Evolutionary conservation across 2,329 filamentous ascomycete genomes (phyloP).

Genomic region (Mycosphaerella arachidis): DNA sequence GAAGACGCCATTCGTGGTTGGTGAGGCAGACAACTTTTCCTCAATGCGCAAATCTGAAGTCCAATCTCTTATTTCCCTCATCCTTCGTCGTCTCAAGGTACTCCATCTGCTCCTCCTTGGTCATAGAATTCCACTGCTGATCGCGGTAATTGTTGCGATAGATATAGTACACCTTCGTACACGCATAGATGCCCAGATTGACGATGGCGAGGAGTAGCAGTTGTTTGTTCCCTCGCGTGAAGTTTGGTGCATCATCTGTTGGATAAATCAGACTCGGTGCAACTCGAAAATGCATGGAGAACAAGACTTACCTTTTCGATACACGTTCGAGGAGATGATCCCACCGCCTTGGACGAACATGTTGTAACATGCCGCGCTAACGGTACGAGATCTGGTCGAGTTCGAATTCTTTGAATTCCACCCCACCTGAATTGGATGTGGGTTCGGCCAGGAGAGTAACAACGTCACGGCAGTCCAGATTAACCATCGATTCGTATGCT

Average conservation of each 20-base stretch:
- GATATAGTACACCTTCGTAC: constrained; percentile 31
- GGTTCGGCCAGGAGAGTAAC: constrained; percentile 38
- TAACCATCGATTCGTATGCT: constrained; percentile 38
- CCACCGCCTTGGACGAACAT: constrained; percentile 38
- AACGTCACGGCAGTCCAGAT: constrained; percentile 36
- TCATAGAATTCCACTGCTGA: constrained; percentile 36
- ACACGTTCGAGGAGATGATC: constrained; percentile 47
- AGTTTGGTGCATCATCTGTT: constrained; percentile 42
- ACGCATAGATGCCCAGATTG: constrained; percentile 28
- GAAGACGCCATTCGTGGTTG: too few species aligned
- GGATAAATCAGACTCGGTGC: constrained; percentile 31
- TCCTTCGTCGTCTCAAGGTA: constrained; percentile 35
- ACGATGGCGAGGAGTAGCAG: constrained; percentile 25
- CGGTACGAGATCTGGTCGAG: constrained; percentile 39
- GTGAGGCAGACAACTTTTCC: too few species aligned
- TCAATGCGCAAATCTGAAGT: constrained; percentile 31
- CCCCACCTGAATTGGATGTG: constrained; percentile 41
- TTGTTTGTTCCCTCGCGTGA: constrained; percentile 38
- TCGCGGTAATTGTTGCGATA: constrained; percentile 18
- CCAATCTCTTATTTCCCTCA: constrained; percentile 33
- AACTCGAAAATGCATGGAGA: too few species aligned
- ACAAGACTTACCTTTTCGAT: constrained; percentile 24
- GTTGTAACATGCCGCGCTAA: constrained; percentile 41
- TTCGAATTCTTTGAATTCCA: constrained; percentile 40
- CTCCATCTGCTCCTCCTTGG: constrained; percentile 26